phyloP scores from a whole-genome alignment of 805 yeast genomes.

The Candida verbasci region DNA sequence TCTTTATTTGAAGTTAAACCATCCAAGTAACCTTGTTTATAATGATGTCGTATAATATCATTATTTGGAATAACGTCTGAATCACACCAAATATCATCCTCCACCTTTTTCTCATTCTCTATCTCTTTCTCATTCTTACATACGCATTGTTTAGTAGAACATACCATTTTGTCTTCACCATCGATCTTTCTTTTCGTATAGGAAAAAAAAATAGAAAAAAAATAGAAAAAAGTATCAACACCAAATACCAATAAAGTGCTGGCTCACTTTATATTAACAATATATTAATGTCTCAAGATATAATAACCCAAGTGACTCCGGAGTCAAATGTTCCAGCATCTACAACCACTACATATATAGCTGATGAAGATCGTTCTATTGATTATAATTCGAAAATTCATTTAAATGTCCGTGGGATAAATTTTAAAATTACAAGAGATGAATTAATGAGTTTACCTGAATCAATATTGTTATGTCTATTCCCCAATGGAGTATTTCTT shows the following conservation, averaged over 20 bases:
- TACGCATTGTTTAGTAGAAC: background rate
- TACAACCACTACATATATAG: slow-evolving; percentile 3
- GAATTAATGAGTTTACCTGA: slow-evolving; percentile 92
- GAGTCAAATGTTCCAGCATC: slow-evolving; percentile 15
- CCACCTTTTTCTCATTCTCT: slow-evolving; percentile 3
- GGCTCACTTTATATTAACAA: slow-evolving; percentile 2
- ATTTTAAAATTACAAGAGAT: slow-evolving; percentile 76
- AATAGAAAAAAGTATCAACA: slow-evolving; percentile 1
- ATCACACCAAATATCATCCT: slow-evolving; percentile 30
- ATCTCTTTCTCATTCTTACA: background rate
- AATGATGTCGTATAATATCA: slow-evolving; percentile 55
- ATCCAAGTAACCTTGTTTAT: slow-evolving; percentile 77
- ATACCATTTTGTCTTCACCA: background rate
- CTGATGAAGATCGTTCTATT: slow-evolving; percentile 25
- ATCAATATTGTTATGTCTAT: slow-evolving; percentile 75
- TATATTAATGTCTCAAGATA: slow-evolving; percentile 43
- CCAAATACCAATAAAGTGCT: slow-evolving; percentile 2
- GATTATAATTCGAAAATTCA: slow-evolving; percentile 66
- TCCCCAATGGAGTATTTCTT: slow-evolving; percentile 86
- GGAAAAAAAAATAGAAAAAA: background rate
- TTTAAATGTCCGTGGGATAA: slow-evolving; percentile 70
- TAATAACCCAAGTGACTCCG: slow-evolving; percentile 71
- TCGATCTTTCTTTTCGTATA: too few relatives aligned
- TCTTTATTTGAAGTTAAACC: slow-evolving; percentile 73
- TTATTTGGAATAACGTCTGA: slow-evolving; percentile 20